A percentile compares a stretch with the other conserved stretches of the same genome.
Conservation (phyloP, 73 alveolate genomes). For the Symbiodinium natans region DNA sequence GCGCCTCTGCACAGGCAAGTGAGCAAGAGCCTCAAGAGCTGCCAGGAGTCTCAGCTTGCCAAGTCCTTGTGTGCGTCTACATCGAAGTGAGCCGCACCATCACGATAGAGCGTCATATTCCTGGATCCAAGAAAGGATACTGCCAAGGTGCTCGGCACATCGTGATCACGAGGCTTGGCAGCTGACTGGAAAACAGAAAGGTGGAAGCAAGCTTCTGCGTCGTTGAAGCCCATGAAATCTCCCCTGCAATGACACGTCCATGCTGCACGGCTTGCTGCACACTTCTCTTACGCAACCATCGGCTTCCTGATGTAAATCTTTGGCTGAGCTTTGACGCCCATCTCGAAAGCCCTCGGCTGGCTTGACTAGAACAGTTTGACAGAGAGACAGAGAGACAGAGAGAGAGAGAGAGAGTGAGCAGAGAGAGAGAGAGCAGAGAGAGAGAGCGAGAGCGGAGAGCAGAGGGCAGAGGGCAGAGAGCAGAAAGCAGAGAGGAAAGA, state of each 20-base stretch:
- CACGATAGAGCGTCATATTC: slow-evolving; percentile 42
- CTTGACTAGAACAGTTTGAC: background rate
- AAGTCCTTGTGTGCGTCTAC: slow-evolving; percentile 34
- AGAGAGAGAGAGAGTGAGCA: no score
- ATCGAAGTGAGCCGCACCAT: slow-evolving; percentile 20
- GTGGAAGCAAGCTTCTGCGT: slow-evolving; percentile 56
- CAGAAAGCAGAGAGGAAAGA: no score
- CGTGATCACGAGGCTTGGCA: no score
- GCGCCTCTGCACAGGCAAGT: background rate
- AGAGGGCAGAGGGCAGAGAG: no score
- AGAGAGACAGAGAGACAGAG: no score
- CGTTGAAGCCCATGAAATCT: slow-evolving; percentile 71
- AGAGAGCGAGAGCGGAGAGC: no score
- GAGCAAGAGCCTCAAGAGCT: background rate
- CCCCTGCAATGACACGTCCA: slow-evolving; percentile 23
- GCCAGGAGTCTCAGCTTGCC: no score
- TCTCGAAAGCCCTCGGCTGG: slow-evolving; percentile 62
- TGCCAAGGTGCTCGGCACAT: no score
- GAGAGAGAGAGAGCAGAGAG: no score
- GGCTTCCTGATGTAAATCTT: slow-evolving; percentile 25
- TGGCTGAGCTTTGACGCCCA: slow-evolving; percentile 39
- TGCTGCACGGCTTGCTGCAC: background rate
- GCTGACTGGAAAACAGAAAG: slow-evolving; percentile 29
- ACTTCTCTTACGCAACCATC: background rate
- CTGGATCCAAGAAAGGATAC: background rate